Evolutionary conservation across 106 monocot genomes (phyloP).

Genomic region (Chionographis japonica): DNA sequence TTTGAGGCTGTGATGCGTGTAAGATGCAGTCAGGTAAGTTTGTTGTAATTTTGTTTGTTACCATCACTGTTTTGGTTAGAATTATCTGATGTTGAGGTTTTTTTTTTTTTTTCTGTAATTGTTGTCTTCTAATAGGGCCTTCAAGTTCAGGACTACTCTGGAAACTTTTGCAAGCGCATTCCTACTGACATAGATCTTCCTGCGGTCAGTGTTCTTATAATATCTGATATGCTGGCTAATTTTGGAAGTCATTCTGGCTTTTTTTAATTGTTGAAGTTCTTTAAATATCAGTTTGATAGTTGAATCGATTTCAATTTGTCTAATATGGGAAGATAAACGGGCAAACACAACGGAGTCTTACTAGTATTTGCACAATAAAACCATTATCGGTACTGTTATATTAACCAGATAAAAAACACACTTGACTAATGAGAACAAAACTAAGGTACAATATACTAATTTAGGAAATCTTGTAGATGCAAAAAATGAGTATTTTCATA

Average conservation of each 20-base stretch:
- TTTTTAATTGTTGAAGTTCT: too few species aligned
- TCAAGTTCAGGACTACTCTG: slow-evolving; percentile 79
- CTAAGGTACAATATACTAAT: too few species aligned
- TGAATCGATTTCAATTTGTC: too few species aligned
- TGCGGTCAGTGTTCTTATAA: slow-evolving; percentile 35
- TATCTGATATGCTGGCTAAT: neutral
- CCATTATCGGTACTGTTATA: too few species aligned
- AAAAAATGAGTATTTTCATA: too few species aligned
- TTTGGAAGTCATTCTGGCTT: neutral
- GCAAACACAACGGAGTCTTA: too few species aligned
- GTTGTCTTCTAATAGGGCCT: slow-evolving; percentile 42
- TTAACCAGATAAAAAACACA: too few species aligned
- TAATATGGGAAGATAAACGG: too few species aligned
- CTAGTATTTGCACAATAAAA: too few species aligned
- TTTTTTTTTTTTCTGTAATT: neutral
- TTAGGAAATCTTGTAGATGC: too few species aligned
- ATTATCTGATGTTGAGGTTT: neutral
- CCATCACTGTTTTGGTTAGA: neutral
- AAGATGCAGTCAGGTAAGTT: slow-evolving; percentile 75
- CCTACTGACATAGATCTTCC: slow-evolving; percentile 89
- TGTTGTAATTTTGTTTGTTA: neutral
- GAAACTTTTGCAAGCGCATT: slow-evolving; percentile 82
- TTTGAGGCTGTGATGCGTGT: slow-evolving; percentile 99
- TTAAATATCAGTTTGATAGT: too few species aligned
- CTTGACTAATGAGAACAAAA: too few species aligned